Evolutionary conservation across 192 early-diverging fungal genomes (phyloP).

Genomic region (Coemansia sp.): DNA sequence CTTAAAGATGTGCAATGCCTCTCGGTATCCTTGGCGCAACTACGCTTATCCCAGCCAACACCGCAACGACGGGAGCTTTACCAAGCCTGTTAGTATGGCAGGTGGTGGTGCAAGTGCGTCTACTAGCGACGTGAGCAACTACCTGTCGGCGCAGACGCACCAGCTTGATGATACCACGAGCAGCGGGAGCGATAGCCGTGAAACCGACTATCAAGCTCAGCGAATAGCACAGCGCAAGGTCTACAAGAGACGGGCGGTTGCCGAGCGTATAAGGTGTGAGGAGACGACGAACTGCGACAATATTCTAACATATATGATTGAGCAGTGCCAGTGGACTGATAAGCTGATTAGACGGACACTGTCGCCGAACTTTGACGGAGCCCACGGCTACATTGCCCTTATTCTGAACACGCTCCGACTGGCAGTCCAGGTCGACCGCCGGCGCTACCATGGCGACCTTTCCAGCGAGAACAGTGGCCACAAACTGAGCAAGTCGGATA

Average conservation of each 20-base stretch:
- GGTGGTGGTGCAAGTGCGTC: background rate
- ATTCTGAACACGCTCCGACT: conserved; percentile 54
- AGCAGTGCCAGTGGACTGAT: conserved; percentile 48
- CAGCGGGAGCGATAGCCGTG: background rate
- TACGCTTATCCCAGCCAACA: conserved; percentile 14
- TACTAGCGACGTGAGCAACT: conserved; percentile 7
- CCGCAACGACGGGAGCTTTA: background rate
- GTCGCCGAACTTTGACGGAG: conserved; percentile 49
- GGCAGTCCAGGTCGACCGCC: conserved; percentile 44
- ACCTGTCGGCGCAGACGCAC: conserved; percentile 12
- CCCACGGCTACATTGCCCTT: conserved; percentile 47
- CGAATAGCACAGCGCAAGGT: conserved; percentile 23
- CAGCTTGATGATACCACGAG: conserved; percentile 2
- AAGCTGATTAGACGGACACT: conserved; percentile 41
- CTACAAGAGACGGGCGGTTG: conserved; percentile 31
- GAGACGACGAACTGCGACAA: conserved; percentile 52
- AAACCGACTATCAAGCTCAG: conserved; percentile 10
- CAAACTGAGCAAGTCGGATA: background rate
- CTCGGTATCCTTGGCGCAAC: background rate
- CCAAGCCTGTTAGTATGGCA: background rate
- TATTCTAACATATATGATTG: conserved; percentile 48
- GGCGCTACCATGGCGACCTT: conserved; percentile 8
- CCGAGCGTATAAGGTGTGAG: conserved; percentile 44
- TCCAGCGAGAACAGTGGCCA: background rate
- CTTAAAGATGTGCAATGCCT: background rate